phyloP scores from a whole-genome alignment of 2,329 filamentous ascomycete genomes.

The Hymenoscyphus fraxineus region DNA sequence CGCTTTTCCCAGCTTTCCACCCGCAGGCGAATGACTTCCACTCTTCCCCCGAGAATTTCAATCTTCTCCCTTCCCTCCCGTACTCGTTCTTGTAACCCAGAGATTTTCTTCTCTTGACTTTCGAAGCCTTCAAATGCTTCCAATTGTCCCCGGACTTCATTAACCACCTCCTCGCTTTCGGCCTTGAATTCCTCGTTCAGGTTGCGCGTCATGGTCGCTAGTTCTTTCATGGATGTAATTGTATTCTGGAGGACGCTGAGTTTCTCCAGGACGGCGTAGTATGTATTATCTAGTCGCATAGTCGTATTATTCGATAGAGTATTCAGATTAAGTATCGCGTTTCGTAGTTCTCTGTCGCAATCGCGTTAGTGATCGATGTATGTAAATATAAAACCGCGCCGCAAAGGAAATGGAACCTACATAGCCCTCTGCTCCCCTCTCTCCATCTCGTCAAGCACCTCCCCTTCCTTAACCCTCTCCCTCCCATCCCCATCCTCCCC shows the following conservation, averaged over 20 bases:
- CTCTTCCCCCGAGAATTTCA: conserved; percentile 55
- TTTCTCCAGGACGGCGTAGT: conserved; percentile 70
- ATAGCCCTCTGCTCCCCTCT: conserved; percentile 39
- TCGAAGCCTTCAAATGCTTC: conserved; percentile 59
- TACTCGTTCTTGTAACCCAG: conserved; percentile 59
- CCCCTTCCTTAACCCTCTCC: conserved; percentile 37
- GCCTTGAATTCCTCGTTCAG: conserved; percentile 56
- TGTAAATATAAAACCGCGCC: not conserved
- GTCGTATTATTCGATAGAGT: conserved; percentile 60
- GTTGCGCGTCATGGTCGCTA: conserved; percentile 58
- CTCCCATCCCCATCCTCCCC: conserved; percentile 13
- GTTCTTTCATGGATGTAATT: conserved; percentile 60
- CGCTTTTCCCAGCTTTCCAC: conserved; percentile 66
- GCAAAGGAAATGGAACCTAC: conserved; percentile 34
- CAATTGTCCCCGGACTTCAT: conserved; percentile 53
- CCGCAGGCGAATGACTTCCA: conserved; percentile 59
- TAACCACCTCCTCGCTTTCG: conserved; percentile 56
- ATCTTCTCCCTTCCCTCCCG: conserved; percentile 56
- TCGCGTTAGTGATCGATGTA: not conserved
- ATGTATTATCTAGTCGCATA: conserved; percentile 66
- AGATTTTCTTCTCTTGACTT: conserved; percentile 60
- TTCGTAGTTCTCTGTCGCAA: conserved; percentile 45
- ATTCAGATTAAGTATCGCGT: conserved; percentile 51
- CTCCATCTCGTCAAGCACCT: conserved; percentile 41
- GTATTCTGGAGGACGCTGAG: conserved; percentile 61